A percentile compares a stretch with the other conserved stretches of the same genome.
Conservation (phyloP, 371 early-diverging fungal genomes). For the Massospora cicadina region DNA sequence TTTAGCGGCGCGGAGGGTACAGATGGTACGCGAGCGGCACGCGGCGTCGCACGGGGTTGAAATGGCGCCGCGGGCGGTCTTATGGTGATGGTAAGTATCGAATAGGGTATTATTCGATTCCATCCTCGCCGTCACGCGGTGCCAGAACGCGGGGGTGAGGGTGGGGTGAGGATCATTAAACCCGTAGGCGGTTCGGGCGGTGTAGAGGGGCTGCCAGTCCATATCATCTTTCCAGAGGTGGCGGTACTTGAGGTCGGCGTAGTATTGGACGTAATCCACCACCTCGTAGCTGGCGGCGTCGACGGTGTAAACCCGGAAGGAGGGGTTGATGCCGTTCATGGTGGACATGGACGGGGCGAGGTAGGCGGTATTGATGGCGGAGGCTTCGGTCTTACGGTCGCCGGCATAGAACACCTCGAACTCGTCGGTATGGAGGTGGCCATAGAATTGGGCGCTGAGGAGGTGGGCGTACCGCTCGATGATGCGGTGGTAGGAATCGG, state of each 20-base stretch:
- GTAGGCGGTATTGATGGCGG: constrained; percentile 10
- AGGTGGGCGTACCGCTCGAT: constrained; percentile 9
- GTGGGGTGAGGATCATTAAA: neutral
- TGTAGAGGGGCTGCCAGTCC: constrained; percentile 12
- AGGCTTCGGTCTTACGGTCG: neutral
- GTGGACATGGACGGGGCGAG: constrained; percentile 13
- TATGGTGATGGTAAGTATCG: neutral
- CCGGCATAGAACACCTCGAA: constrained; percentile 11
- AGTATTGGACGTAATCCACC: constrained; percentile 13
- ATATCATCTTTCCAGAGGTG: neutral
- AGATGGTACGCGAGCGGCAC: neutral
- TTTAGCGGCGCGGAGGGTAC: constrained; percentile 2
- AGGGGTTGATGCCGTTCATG: constrained; percentile 11
- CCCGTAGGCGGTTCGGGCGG: constrained; percentile 8
- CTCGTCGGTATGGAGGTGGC: constrained; percentile 14
- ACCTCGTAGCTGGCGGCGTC: constrained; percentile 11
- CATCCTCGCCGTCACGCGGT: neutral
- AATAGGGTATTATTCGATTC: neutral
- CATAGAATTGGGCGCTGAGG: constrained; percentile 13
- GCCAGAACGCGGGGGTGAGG: constrained; percentile 4
- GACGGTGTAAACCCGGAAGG: constrained; percentile 12
- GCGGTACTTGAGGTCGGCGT: constrained; percentile 8
- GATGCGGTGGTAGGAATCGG: constrained; percentile 9
- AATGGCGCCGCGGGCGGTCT: neutral
- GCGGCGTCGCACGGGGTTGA: neutral